Evolutionary conservation across 164 flowering plant species (phyloP), one percentile per base, ranked within the genome.

Genomic region (Chimonanthus salicifolius): DNA sequence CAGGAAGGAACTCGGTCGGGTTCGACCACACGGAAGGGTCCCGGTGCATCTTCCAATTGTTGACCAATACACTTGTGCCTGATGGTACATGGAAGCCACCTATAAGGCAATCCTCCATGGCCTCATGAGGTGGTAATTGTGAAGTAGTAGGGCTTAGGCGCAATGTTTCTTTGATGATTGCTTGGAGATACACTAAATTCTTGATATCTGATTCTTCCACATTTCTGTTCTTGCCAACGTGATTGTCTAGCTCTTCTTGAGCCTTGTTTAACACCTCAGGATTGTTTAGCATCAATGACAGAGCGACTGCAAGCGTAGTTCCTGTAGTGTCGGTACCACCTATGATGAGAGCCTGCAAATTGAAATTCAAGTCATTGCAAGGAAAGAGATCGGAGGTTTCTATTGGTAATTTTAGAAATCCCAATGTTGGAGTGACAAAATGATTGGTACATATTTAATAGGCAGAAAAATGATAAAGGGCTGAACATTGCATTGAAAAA

Each of bases 121-220:
- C 73, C 47, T 75, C 75, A 3, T 60, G 84, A 7, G 79, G 82
- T 2, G 49, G 51, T 3, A 51, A 11, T 0, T 82, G 72, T 20
- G 86, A 74, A 0, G 46, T 78, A 0, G 81, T 77, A 3, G 86
- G 84, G 64, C 82, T 77, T 47, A 84, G 54, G 1, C 85, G 76
- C n/a, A 82, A 47, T 0, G 83, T 71, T 66, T 83, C 86, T 49
- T 85, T 85, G 33, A 84, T 3, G 8, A 86, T 72, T 8, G 87
- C 89, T 72, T 86, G 81, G 48, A 84, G 84, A 47, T 83, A 86
- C 2, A 58, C 72, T 4, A 86, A 47, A 18, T 81, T 83, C 4
- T 65, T 72, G 3, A 81, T 48, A 21, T 86, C 86, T 0, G 81
- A 71, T 72, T 83, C 84, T 0, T 79, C 72, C 8, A 84, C 87